Evolutionary conservation across 352 stramenopile species (phyloP).

Genomic region (Pythium brassicae): DNA sequence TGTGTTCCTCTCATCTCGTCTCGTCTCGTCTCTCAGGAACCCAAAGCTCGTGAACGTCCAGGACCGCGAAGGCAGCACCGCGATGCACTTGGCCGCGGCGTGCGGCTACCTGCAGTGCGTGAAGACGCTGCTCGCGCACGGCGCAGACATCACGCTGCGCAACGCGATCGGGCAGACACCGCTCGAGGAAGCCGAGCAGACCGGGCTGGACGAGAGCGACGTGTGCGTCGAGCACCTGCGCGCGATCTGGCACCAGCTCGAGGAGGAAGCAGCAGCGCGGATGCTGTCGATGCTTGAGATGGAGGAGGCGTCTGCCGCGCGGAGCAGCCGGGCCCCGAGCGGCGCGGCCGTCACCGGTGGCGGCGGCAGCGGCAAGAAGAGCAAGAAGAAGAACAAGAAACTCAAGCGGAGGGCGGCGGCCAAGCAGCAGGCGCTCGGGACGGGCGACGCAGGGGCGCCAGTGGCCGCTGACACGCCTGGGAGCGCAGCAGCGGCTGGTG

Average conservation of each 20-base stretch:
- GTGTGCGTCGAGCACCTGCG: conserved; percentile 57
- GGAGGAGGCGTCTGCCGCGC: conserved; percentile 45
- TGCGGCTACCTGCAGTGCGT: conserved; percentile 74
- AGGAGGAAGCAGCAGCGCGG: conserved; percentile 69
- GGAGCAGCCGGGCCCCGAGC: conserved; percentile 2
- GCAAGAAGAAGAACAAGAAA: conserved; percentile 78
- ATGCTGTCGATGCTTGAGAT: conserved; percentile 87
- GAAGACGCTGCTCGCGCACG: conserved; percentile 53
- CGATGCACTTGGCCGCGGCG: conserved; percentile 75
- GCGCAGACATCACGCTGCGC: conserved; percentile 70
- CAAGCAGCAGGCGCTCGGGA: conserved; percentile 20
- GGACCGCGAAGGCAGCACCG: conserved; percentile 75
- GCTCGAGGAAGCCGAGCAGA: conserved; percentile 72
- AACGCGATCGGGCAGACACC: conserved; percentile 79
- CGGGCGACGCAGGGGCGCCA: background rate
- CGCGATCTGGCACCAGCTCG: conserved; percentile 58
- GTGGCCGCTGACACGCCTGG: background rate
- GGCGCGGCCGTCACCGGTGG: background rate
- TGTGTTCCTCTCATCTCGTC: conserved; percentile 3
- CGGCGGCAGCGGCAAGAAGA: conserved; percentile 28
- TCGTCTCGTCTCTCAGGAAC: conserved; percentile 23
- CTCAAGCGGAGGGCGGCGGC: conserved; percentile 47
- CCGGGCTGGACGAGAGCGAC: conserved; percentile 48
- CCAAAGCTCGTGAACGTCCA: conserved; percentile 73
- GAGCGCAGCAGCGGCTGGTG: background rate